phyloP scores from a whole-genome alignment of 352 stramenopile genomes.

The Globisporangium okanoganense region DNA sequence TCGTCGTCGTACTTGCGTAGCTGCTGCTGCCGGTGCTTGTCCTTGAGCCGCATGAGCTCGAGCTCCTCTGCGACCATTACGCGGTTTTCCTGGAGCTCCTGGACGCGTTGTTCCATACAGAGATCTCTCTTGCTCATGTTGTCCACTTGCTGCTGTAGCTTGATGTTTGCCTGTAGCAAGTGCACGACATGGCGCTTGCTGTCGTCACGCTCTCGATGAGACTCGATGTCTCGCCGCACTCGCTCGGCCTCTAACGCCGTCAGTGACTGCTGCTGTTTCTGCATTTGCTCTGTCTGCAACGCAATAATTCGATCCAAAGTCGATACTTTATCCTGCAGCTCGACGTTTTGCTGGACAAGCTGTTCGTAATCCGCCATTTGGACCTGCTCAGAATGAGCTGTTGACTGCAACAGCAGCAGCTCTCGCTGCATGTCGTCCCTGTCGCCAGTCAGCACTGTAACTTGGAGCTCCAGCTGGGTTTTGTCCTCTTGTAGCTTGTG shows the following conservation, averaged over 20 bases:
- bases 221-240: neutral
- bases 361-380: neutral
- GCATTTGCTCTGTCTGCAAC: conserved; percentile 18
- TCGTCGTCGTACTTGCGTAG: conserved; percentile 20
- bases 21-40: conserved; percentile 3
- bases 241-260: conserved; percentile 16
- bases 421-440: neutral
- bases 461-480: neutral
- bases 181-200: conserved; percentile 23
- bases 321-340: conserved; percentile 8
- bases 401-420: neutral
- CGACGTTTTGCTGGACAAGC: conserved; percentile 11
- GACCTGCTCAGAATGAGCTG: neutral
- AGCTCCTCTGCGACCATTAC: conserved; percentile 11
- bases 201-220: conserved; percentile 18
- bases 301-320: conserved; percentile 14
- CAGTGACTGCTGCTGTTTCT: conserved; percentile 29
- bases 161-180: conserved; percentile 28
- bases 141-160: conserved; percentile 23
- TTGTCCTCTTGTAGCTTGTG: conserved; percentile 1
- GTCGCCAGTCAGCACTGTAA: neutral
- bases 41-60: conserved; percentile 11
- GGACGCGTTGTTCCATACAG: neutral
- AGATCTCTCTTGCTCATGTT: neutral
- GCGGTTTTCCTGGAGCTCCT: conserved; percentile 14